Base-by-base conservation (phyloP, 345 rosid species). In the Aurinia saxatilis region DNA sequence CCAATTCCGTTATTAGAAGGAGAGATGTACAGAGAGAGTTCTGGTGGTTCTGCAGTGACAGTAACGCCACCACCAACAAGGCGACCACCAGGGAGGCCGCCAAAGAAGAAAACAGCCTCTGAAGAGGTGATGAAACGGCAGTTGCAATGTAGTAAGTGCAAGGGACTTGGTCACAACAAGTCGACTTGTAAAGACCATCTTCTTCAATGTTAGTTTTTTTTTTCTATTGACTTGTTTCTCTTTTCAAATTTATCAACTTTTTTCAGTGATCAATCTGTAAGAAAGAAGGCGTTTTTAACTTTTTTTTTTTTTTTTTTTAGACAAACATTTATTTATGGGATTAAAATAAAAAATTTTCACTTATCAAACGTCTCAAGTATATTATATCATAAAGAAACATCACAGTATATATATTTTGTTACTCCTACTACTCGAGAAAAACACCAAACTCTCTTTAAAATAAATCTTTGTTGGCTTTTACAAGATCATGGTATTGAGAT, bases 121-220 rank as follows among this genome's bases (percentile, higher is more conserved):
- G 83, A 74, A 30, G 96, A 86, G 44, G 80, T 80, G 61, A 80
- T 77, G 73, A 92, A 85, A 72, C 84, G 98, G 23, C 96, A 83
- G 74, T 83, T 89, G 59, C 96, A 92, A 75, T 92, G 98, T 83
- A 92, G 98, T 61, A 83, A 77, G 77, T 92, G 98, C 91, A 92
- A 89, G 78, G 96, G 96, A 60, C 84, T 85, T 18, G 98, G 96
- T 49, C 98, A 92, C 74, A 89, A 89, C 79, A 92, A 92, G 80
- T 89, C 96, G 17, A 92, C 98, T 57, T 92, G 98, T 87, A 92
- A 89, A 81, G 95, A 79, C 42, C 42, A 6, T 68, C 57, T 79
- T 70, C 75, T 81, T 75, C 77, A 53, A 70, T 71, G 69, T 41
- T 66, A 75, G 77, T 44, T 56, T 41, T 23, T 47, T 56, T 34